Percentiles rank a stretch among this genome's conserved stretches.
Evolutionary conservation across 768 basidiomycete species (phyloP).

Genomic region (Agrocybe praecox): DNA sequence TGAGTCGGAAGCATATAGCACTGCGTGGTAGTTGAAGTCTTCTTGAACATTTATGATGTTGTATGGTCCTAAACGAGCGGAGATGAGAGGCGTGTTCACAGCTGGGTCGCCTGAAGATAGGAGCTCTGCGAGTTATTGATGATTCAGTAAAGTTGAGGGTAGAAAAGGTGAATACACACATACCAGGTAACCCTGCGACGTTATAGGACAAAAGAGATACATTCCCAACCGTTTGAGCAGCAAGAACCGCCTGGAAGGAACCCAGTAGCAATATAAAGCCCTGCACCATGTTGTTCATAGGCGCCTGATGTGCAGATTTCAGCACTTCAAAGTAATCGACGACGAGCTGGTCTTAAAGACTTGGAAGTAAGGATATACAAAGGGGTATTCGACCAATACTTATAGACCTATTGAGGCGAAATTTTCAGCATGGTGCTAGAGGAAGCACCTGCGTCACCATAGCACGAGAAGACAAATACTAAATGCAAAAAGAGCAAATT

Average conservation of each 20-base stretch:
- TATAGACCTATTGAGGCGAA: too few relatives aligned
- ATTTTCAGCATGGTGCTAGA: too few relatives aligned
- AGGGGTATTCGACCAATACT: too few relatives aligned
- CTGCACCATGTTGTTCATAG: conserved; percentile 2
- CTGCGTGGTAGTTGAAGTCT: conserved; percentile 42
- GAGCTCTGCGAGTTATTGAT: conserved; percentile 16
- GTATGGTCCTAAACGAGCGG: conserved; percentile 30
- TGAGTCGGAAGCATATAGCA: conserved; percentile 34
- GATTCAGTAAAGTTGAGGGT: neutral
- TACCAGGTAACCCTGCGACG: conserved; percentile 36
- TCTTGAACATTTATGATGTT: conserved; percentile 36
- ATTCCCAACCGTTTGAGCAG: conserved; percentile 24
- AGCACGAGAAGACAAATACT: too few relatives aligned
- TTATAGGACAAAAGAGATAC: conserved; percentile 32
- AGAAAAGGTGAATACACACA: neutral
- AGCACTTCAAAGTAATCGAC: too few relatives aligned
- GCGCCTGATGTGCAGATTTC: too few relatives aligned
- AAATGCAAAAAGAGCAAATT: too few relatives aligned
- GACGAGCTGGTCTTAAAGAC: too few relatives aligned
- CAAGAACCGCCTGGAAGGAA: conserved; percentile 8
- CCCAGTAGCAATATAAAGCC: conserved; percentile 1
- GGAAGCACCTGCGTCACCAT: too few relatives aligned
- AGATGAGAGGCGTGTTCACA: conserved; percentile 32
- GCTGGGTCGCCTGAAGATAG: conserved; percentile 30
- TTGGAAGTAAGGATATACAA: too few relatives aligned